phyloP scores from a whole-genome alignment of 2,329 filamentous ascomycete species.

The Dendryphion nanum region DNA sequence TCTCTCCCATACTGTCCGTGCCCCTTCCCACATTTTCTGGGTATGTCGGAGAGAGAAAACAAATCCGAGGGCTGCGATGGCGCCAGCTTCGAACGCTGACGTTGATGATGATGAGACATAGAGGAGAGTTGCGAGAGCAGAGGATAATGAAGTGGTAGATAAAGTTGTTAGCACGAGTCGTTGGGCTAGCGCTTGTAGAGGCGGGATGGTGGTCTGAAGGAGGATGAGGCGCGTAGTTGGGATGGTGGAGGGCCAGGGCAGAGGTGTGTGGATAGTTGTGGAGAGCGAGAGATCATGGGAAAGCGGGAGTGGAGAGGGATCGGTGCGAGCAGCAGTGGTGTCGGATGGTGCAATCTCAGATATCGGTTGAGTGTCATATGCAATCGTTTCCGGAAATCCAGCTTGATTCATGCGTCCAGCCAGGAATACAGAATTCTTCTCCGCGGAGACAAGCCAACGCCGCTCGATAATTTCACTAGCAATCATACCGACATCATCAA shows the following conservation, averaged over 20 bases:
- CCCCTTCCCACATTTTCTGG: slow-evolving; percentile 59
- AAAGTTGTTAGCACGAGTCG: slow-evolving; percentile 67
- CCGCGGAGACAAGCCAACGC: slow-evolving; percentile 73
- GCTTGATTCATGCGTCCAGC: slow-evolving; percentile 72
- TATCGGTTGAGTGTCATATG: slow-evolving; percentile 6
- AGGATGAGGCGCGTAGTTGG: slow-evolving; percentile 61
- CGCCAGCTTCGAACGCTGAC: slow-evolving; percentile 56
- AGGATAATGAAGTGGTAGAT: slow-evolving; percentile 62
- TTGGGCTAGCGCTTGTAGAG: slow-evolving; percentile 47
- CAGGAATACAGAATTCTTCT: slow-evolving; percentile 79
- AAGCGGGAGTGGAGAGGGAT: slow-evolving; percentile 16
- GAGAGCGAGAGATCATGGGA: slow-evolving; percentile 22
- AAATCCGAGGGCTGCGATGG: slow-evolving; percentile 58
- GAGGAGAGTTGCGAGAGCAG: slow-evolving; percentile 55
- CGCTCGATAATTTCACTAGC: slow-evolving; percentile 74
- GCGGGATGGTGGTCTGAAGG: slow-evolving; percentile 41
- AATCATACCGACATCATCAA: slow-evolving; percentile 86
- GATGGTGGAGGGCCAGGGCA: slow-evolving; percentile 74
- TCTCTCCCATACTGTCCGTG: slow-evolving; percentile 52
- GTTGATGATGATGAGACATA: slow-evolving; percentile 54
- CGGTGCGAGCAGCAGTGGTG: slow-evolving; percentile 4
- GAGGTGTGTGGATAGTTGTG: slow-evolving; percentile 25
- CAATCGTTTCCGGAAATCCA: slow-evolving; percentile 44
- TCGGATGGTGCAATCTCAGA: background rate
- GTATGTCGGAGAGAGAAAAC: slow-evolving; percentile 57